phyloP scores from a whole-genome alignment of 2,329 filamentous ascomycete species.

The Phialophora verrucosa region DNA sequence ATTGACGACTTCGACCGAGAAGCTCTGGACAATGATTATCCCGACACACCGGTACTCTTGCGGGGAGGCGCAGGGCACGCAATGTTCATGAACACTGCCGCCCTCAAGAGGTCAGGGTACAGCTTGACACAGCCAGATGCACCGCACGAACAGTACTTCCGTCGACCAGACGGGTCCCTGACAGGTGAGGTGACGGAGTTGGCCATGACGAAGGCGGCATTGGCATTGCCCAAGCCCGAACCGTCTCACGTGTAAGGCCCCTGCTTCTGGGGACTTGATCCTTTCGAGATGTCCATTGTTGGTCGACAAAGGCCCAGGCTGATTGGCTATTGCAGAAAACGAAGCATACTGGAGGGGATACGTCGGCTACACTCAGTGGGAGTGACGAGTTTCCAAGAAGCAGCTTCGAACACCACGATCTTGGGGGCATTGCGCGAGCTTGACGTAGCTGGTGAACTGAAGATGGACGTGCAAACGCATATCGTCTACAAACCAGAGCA shows the following conservation, averaged over 20 bases:
- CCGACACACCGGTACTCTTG: slow-evolving; percentile 43
- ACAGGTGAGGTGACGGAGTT: slow-evolving; percentile 44
- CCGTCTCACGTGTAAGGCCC: slow-evolving; percentile 32
- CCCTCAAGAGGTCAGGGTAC: slow-evolving; percentile 40
- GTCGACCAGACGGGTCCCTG: slow-evolving; percentile 40
- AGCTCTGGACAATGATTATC: slow-evolving; percentile 41
- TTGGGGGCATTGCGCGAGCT: slow-evolving; percentile 41
- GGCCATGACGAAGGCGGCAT: slow-evolving; percentile 38
- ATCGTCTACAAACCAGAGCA: slow-evolving; percentile 40
- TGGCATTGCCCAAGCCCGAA: slow-evolving; percentile 38
- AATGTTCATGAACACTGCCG: slow-evolving; percentile 42
- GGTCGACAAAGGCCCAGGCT: background rate
- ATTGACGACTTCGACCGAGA: slow-evolving; percentile 38
- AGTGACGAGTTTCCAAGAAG: slow-evolving; percentile 45
- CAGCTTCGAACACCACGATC: slow-evolving; percentile 41
- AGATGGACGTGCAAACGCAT: slow-evolving; percentile 41
- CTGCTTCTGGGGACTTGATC: background rate
- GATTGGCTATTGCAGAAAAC: slow-evolving; percentile 28
- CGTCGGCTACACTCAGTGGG: slow-evolving; percentile 40
- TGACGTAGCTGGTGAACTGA: slow-evolving; percentile 39
- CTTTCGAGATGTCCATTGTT: background rate
- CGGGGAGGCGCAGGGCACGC: slow-evolving; percentile 42
- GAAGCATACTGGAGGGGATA: slow-evolving; percentile 39
- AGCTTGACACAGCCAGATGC: slow-evolving; percentile 37
- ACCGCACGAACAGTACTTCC: slow-evolving; percentile 39